These are phyloP conservation scores for Diplodia sapinea DNA, from an alignment of 2,329 filamentous ascomycete genomes.

Conservation along the genomic window DNA sequence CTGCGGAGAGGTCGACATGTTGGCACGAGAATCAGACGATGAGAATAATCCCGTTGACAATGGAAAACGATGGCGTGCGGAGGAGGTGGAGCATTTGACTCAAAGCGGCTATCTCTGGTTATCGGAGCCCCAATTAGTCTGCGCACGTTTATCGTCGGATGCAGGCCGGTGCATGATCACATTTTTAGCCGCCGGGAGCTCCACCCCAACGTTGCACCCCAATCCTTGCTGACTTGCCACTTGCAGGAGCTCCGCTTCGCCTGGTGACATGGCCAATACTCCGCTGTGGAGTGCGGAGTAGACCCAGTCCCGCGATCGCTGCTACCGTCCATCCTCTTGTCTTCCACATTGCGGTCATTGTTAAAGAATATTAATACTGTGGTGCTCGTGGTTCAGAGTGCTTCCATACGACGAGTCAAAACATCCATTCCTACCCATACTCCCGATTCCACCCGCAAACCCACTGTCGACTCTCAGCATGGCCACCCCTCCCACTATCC, in stretches of 20 bases:
- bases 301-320: not conserved
- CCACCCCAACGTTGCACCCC: not conserved
- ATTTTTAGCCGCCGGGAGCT: not conserved
- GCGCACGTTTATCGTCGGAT: not conserved
- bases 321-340: not conserved
- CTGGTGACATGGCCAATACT: not conserved
- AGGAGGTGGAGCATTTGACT: constrained; percentile 1
- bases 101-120: not conserved
- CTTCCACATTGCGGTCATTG: not conserved
- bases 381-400: too few relatives aligned
- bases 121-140: not conserved
- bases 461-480: too few relatives aligned
- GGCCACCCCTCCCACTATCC: not conserved
- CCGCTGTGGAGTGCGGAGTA: not conserved
- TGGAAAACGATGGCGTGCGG: not conserved
- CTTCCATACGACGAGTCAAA: not conserved
- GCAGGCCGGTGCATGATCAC: not conserved
- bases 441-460: too few relatives aligned
- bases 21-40: not conserved
- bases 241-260: constrained; percentile 4
- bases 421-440: not conserved
- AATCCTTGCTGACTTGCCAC: not conserved
- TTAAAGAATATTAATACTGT: too few relatives aligned
- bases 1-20: not conserved
- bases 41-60: not conserved